These are phyloP conservation scores for Boletales sp. DNA, from an alignment of 768 basidiomycete genomes.

Conservation along the genomic window DNA sequence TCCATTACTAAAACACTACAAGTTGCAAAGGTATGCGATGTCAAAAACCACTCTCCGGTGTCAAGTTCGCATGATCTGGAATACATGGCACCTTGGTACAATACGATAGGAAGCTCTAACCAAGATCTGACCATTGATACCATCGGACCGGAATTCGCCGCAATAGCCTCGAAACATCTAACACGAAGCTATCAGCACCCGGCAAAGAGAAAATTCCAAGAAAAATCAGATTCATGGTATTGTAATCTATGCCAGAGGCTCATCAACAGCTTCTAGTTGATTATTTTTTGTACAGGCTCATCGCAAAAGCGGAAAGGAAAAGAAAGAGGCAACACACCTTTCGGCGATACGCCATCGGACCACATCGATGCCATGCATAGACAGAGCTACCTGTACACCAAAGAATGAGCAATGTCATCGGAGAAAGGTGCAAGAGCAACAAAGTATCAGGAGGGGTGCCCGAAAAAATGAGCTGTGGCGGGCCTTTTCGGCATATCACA, in stretches of 20 bases:
- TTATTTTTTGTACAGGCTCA: constrained; percentile 40
- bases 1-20: too few species aligned
- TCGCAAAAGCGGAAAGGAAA: constrained; percentile 4
- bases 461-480: constrained; percentile 85
- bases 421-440: not conserved
- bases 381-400: not conserved
- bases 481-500: constrained; percentile 78
- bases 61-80: too few species aligned
- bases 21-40: too few species aligned
- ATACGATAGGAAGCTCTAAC: too few species aligned
- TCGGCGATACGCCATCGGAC: fast-evolving
- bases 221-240: constrained; percentile 32
- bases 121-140: too few species aligned
- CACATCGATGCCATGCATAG: fast-evolving
- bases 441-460: constrained; percentile 68
- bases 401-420: not conserved
- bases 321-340: constrained; percentile 7
- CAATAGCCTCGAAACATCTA: too few species aligned
- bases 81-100: too few species aligned
- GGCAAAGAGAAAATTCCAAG: not conserved
- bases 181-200: too few species aligned
- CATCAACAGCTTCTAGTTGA: constrained; percentile 92
- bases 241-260: constrained; percentile 65
- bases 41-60: too few species aligned
- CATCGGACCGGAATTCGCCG: too few species aligned